Base-by-base conservation (phyloP, 1,139 yeast genomes). In the Magnusiomyces fungicola region DNA sequence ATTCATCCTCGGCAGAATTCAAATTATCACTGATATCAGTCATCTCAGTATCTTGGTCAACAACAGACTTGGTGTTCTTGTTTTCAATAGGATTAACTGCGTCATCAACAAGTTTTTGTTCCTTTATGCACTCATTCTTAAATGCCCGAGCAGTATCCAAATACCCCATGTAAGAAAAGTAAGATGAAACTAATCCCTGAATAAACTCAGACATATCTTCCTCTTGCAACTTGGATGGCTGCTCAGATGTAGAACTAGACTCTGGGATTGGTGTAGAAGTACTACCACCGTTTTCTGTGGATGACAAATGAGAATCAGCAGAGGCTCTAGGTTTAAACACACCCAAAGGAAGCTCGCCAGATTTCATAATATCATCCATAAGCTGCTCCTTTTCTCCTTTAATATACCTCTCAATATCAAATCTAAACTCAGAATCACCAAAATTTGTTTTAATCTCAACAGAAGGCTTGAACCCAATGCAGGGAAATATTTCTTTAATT, bases 151-250 rank as follows among this genome's bases (percentile, higher is more conserved):
- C 79, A 0, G 89, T 79, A 44, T 82, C 82, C 49, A 78, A 71
- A 60, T 78, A 81, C 0, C 96, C 96, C 57, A 81, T 80, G 58
- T 85, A 84, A 34, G 79, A 74, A 50, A 89, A 75, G 63, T 87
- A 88, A 4, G 82, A 81, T 50, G 78, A 72, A 3, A 89, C 80
- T 55, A 87, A 69, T 22, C 73, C 67, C 58, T 82, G 80, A 46
- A 81, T 66, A 39, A 78, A 62, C 3, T 65, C 61, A n/a, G 70
- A 66, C 23, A 71, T 59, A 36, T 70, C 74, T 22, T 12, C 40
- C n/a, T 30, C 33, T 25, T 41, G 23, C 12, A 23, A 36, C n/a
- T 18, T 37, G 32, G 29, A 21, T 21, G 29, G 16, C 21, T 45
- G 32, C 21, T 24, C 19, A 30, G 30, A 27, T 22, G 32, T 27